Percentiles rank a stretch among this genome's conserved stretches.
These are phyloP conservation scores for Cytospora schulzeri DNA, from an alignment of 2,329 filamentous ascomycete species.

Conservation along the genomic window DNA sequence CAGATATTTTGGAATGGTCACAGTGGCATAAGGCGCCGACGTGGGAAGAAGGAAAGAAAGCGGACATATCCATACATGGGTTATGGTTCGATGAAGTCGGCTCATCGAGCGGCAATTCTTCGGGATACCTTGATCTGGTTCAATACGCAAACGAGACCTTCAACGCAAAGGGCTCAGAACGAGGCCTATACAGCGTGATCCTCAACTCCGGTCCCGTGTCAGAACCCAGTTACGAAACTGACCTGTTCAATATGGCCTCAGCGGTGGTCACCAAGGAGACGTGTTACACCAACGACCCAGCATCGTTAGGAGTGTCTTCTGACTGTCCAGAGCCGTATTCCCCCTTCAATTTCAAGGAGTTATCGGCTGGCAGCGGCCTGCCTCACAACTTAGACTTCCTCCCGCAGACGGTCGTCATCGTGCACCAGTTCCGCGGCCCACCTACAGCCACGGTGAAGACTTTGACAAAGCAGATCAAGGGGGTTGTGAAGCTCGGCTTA, in stretches of 20 bases:
- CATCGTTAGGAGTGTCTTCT: constrained; percentile 6
- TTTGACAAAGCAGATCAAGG: constrained; percentile 26
- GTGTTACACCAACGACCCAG: constrained; percentile 27
- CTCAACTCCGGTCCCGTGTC: constrained; percentile 26
- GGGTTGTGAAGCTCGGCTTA: constrained; percentile 22
- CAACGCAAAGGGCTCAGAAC: neutral
- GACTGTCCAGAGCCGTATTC: constrained; percentile 27
- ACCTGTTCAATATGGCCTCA: constrained; percentile 34
- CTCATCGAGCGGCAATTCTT: constrained; percentile 13
- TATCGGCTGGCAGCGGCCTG: constrained; percentile 21
- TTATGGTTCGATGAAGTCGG: constrained; percentile 30
- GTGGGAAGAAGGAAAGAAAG: constrained; percentile 18
- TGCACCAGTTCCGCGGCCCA: constrained; percentile 29
- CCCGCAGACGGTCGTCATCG: constrained; percentile 26
- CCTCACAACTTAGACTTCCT: constrained; percentile 24
- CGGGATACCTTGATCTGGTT: constrained; percentile 17
- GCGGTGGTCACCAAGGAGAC: constrained; percentile 30
- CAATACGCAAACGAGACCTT: constrained; percentile 24
- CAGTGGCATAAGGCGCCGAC: constrained; percentile 25
- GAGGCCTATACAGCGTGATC: constrained; percentile 25
- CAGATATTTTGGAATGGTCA: constrained; percentile 27
- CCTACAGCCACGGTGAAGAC: constrained; percentile 23
- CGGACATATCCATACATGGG: constrained; percentile 29
- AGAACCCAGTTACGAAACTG: constrained; percentile 42
- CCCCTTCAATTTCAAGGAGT: constrained; percentile 17